These are phyloP conservation scores for Ogataea methanolica DNA, from an alignment of 805 yeast species.

Conservation along the genomic window DNA sequence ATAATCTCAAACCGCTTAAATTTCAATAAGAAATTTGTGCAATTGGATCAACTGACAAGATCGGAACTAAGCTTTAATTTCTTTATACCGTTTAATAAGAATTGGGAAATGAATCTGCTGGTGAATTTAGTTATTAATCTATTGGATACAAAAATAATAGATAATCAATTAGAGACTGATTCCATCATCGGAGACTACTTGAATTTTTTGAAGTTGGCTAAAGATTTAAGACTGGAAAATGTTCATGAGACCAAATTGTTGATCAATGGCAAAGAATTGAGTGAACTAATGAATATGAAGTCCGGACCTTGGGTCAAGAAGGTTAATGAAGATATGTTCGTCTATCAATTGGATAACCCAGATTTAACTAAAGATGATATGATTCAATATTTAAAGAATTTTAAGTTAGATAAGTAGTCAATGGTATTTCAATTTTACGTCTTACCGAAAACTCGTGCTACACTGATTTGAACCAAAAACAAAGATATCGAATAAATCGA, in stretches of 20 bases:
- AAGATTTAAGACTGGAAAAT: constrained; percentile 31
- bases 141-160: constrained; percentile 4
- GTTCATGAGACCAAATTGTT: constrained; percentile 56
- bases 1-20: constrained; percentile 33
- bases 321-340: constrained; percentile 49
- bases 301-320: constrained; percentile 86
- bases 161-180: constrained; percentile 7
- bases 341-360: constrained; percentile 81
- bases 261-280: constrained; percentile 71
- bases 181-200: constrained; percentile 28
- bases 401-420: too few relatives aligned
- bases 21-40: constrained; percentile 26
- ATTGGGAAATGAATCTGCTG: constrained; percentile 41
- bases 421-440: too few relatives aligned
- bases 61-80: constrained; percentile 54
- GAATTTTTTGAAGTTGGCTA: constrained; percentile 31
- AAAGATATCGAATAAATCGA: not conserved
- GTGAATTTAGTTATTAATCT: constrained; percentile 15
- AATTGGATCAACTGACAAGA: constrained; percentile 34
- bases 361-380: constrained; percentile 48
- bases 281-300: constrained; percentile 45
- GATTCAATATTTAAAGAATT: constrained; percentile 34
- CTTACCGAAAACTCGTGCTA: too few relatives aligned
- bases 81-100: constrained; percentile 48
- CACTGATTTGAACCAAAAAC: too few relatives aligned